Conservation (phyloP, 768 basidiomycete species). For the Mycena epipterygia region DNA sequence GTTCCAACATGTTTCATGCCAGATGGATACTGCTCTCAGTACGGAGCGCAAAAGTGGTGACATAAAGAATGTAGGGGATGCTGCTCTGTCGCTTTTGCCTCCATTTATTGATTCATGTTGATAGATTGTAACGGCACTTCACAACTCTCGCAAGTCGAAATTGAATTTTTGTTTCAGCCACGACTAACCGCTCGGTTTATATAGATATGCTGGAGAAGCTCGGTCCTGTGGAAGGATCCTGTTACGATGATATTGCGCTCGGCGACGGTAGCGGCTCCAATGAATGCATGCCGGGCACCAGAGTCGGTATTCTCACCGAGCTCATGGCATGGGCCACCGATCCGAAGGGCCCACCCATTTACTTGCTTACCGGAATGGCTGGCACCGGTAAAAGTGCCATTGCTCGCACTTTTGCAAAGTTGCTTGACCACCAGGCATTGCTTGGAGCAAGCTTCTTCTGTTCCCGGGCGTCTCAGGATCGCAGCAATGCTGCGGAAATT, state of each 20-base stretch:
- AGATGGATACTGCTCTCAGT: background rate
- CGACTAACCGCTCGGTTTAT: background rate
- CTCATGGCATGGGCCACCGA: background rate
- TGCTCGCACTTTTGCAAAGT: background rate
- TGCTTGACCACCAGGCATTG: background rate
- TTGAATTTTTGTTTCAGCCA: background rate
- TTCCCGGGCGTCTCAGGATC: background rate
- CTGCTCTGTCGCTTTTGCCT: background rate
- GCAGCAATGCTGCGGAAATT: background rate
- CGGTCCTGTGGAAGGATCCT: background rate
- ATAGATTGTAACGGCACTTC: background rate
- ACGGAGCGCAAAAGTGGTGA: background rate
- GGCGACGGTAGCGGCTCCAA: background rate
- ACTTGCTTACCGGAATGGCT: background rate
- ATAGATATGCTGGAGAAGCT: background rate
- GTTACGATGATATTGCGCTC: background rate
- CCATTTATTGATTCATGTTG: no score
- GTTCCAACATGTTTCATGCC: no score
- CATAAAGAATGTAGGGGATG: background rate
- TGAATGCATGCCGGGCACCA: slow-evolving; percentile 4
- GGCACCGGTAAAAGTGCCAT: background rate
- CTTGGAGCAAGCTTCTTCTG: slow-evolving; percentile 1
- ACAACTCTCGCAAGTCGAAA: background rate
- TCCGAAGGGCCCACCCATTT: background rate
- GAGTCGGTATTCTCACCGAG: background rate